Conservation (phyloP, 129 eudicot genomes). For the Lactuca saligna region DNA sequence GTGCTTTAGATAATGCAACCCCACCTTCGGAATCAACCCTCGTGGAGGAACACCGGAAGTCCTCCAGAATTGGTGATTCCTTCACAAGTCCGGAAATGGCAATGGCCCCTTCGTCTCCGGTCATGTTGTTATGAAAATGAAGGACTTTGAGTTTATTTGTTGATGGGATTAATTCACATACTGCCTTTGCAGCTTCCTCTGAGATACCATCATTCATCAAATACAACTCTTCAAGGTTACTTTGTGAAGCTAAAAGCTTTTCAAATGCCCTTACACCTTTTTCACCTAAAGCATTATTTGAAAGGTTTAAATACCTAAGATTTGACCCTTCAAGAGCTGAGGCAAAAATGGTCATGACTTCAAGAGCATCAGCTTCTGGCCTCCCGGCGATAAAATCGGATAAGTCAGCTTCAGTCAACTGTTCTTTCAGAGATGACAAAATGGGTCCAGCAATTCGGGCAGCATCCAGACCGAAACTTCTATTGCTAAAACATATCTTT, state of each 20-base stretch:
- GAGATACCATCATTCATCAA: slow-evolving; percentile 64
- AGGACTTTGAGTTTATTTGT: slow-evolving; percentile 50
- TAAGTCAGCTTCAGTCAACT: slow-evolving; percentile 56
- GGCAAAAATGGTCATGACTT: slow-evolving; percentile 57
- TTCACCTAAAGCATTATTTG: slow-evolving; percentile 68
- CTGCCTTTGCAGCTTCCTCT: slow-evolving; percentile 64
- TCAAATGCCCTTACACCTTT: slow-evolving; percentile 65
- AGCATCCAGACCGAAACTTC: slow-evolving; percentile 61
- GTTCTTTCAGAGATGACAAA: slow-evolving; percentile 43
- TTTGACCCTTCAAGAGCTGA: slow-evolving; percentile 47
- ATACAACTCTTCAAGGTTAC: slow-evolving; percentile 60
- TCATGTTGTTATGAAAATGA: slow-evolving; percentile 70
- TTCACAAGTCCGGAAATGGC: slow-evolving; percentile 49
- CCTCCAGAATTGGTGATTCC: slow-evolving; percentile 50
- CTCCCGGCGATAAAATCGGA: slow-evolving; percentile 69
- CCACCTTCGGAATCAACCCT: slow-evolving; percentile 65
- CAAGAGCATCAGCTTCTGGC: slow-evolving; percentile 62
- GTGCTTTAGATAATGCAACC: slow-evolving; percentile 54
- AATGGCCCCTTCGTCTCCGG: slow-evolving; percentile 68
- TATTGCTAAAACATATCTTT: slow-evolving; percentile 60
- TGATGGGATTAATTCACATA: slow-evolving; percentile 58
- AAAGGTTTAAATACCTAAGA: slow-evolving; percentile 49
- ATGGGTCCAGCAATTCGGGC: slow-evolving; percentile 55
- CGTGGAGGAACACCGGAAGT: slow-evolving; percentile 65
- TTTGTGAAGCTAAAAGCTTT: slow-evolving; percentile 51